Evolutionary conservation across 2,329 filamentous ascomycete species (phyloP), one percentile per base, ranked within the genome.

Genomic region (Xylaria hypoxylon): DNA sequence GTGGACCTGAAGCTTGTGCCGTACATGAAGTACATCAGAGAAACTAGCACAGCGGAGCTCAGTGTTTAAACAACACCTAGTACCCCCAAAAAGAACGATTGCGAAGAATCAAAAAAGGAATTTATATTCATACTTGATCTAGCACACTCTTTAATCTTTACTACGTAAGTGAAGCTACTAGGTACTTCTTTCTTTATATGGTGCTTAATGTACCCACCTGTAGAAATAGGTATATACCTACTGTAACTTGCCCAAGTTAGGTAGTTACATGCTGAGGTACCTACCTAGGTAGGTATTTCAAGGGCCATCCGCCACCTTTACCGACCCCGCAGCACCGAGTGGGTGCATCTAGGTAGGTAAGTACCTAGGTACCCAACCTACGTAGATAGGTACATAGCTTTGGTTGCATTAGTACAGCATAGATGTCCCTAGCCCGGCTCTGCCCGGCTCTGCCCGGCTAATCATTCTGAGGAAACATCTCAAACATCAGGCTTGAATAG

Each of bases 1-100:
- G 72, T 83, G 3, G 78, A 80, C 69, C 77, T 80, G 76, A 74
- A 74, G 44, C 72, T 84, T 19, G 72, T 68, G 40, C 79, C 79
- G 1, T 84, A 83, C 69, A 59, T 68, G 55, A 70, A 74, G 38
- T 77, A 78, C 68, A 78, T 84, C 42, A 70, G 73, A 42, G 71
- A 74, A 45, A 68, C 77, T 2, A 68, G 67, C 56, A 80, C 79
- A 26, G 78, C 79, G 1, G 70, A 81, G 71, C 77, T 82, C 8
- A 79, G 74, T 58, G 79, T 82, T 40, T 82, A 77, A 59, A 53
- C 48, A n/a, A 28, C 33, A 15, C 6, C 24, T 7, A 13, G 47
- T 5, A 45, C 15, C 38, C 31, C 15, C 5, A 33, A 45, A 6
- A 26, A 38, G 17, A 53, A 47, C n/a, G 26, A 38, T 45, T 60